Evolutionary conservation across 2,329 filamentous ascomycete species (phyloP).

Genomic region (Fusarium sp.): DNA sequence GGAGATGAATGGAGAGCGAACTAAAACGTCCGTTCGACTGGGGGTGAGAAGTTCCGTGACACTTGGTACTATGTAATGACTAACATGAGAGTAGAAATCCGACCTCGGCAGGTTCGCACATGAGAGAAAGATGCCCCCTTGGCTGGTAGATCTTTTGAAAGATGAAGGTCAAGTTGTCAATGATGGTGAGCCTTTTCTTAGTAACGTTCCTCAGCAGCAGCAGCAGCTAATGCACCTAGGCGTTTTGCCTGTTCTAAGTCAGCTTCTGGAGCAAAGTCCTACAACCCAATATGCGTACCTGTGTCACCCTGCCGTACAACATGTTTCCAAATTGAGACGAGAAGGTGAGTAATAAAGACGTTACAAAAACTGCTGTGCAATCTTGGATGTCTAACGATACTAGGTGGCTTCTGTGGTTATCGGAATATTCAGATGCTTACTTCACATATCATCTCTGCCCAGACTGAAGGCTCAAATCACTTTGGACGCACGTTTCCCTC

Average conservation of each 20-base stretch:
- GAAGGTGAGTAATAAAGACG: slow-evolving; percentile 65
- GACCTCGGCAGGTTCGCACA: slow-evolving; percentile 80
- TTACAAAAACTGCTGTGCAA: no score
- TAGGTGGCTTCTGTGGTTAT: slow-evolving; percentile 93
- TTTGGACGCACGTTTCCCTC: slow-evolving; percentile 76
- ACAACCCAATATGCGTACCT: slow-evolving; percentile 78
- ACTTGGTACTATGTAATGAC: not conserved
- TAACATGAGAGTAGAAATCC: slow-evolving; percentile 57
- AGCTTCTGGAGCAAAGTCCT: slow-evolving; percentile 73
- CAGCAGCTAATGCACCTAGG: slow-evolving; percentile 50
- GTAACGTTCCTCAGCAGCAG: slow-evolving; percentile 10
- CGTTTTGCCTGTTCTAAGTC: slow-evolving; percentile 72
- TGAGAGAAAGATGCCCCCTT: slow-evolving; percentile 80
- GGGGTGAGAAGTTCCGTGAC: slow-evolving; percentile 26
- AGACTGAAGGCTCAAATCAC: slow-evolving; percentile 66
- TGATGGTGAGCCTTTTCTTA: slow-evolving; percentile 56
- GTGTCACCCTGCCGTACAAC: slow-evolving; percentile 79
- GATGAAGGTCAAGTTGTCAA: slow-evolving; percentile 67
- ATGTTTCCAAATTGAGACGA: slow-evolving; percentile 83
- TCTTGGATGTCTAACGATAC: not conserved
- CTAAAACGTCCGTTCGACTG: slow-evolving; percentile 31
- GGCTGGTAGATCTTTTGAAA: slow-evolving; percentile 73
- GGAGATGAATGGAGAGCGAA: slow-evolving; percentile 10
- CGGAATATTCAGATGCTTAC: slow-evolving; percentile 93
- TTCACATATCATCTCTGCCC: slow-evolving; percentile 77